Percentiles rank a stretch among this genome's conserved stretches.
These are phyloP conservation scores for Mycena chlorophos DNA, from an alignment of 768 basidiomycete genomes.

Conservation along the genomic window DNA sequence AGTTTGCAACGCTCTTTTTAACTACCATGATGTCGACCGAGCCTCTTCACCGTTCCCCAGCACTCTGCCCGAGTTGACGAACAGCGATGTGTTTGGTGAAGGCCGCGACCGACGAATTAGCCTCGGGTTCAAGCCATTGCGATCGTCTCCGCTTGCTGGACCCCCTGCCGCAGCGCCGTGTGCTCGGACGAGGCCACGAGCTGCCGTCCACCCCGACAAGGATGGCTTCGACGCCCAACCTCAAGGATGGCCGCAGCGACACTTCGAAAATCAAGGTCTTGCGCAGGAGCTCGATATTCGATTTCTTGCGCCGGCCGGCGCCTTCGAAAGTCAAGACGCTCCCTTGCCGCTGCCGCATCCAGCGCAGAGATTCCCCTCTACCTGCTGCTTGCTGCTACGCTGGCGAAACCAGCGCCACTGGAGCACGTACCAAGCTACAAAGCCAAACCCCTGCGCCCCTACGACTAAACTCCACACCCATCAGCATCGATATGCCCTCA, in stretches of 20 bases:
- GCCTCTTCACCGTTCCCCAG: no score
- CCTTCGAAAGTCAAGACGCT: not conserved
- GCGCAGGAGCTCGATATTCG: constrained; percentile 3
- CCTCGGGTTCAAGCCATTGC: constrained; percentile 31
- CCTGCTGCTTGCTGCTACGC: not conserved
- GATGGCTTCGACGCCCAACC: constrained; percentile 23
- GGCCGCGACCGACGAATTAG: constrained; percentile 22
- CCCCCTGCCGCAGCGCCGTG: no score
- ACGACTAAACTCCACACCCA: not conserved
- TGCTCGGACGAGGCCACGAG: constrained; percentile 23
- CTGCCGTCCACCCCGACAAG: constrained; percentile 2
- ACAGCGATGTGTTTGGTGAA: no score
- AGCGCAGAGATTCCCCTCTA: not conserved
- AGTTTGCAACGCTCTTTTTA: no score
- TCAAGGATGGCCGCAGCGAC: constrained; percentile 3
- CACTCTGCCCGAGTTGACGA: no score
- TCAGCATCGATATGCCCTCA: not conserved
- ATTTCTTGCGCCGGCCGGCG: constrained; percentile 13
- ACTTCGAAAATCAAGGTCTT: not conserved
- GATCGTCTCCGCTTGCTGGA: constrained; percentile 46
- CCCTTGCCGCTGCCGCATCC: constrained; percentile 6
- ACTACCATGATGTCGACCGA: no score
- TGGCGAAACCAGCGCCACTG: not conserved
- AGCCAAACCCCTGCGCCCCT: not conserved
- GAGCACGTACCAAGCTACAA: not conserved